Percentiles rank a stretch among this genome's conserved stretches.
phyloP scores from a whole-genome alignment of 148 eudicot species.

The Rhododendron henanense region DNA sequence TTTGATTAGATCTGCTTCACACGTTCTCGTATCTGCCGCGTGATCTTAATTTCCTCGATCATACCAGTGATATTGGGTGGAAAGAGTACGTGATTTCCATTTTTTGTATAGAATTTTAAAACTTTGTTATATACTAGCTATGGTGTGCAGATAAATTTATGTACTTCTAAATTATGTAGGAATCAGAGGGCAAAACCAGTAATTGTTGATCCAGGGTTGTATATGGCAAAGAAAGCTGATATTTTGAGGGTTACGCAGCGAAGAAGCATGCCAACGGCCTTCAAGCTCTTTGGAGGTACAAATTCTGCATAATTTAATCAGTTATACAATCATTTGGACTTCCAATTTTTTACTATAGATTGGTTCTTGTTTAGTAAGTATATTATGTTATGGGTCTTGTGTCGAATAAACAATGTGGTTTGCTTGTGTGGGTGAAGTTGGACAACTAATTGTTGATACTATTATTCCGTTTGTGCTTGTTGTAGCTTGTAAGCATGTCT shows the following conservation, averaged over 20 bases:
- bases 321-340: not conserved
- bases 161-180: constrained; percentile 31
- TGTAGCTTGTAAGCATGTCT: not conserved
- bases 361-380: not conserved
- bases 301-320: constrained; percentile 1
- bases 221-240: constrained; percentile 65
- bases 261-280: constrained; percentile 90
- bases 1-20: constrained; percentile 70
- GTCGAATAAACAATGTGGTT: not conserved
- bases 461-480: not conserved
- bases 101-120: not conserved
- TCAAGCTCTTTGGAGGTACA: constrained; percentile 88
- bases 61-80: constrained; percentile 92
- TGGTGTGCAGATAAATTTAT: not conserved
- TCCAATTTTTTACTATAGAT: not conserved
- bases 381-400: not conserved
- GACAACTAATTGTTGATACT: not conserved
- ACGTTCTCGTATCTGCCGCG: constrained; percentile 78
- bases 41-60: constrained; percentile 87
- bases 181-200: constrained; percentile 82
- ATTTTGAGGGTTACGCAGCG: constrained; percentile 84
- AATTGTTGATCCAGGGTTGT: constrained; percentile 87
- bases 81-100: constrained; percentile 61
- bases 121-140: not conserved
- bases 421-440: constrained; percentile 3